phyloP scores from a whole-genome alignment of 2,329 filamentous ascomycete species.

The Colletotrichum orchidophilum region DNA sequence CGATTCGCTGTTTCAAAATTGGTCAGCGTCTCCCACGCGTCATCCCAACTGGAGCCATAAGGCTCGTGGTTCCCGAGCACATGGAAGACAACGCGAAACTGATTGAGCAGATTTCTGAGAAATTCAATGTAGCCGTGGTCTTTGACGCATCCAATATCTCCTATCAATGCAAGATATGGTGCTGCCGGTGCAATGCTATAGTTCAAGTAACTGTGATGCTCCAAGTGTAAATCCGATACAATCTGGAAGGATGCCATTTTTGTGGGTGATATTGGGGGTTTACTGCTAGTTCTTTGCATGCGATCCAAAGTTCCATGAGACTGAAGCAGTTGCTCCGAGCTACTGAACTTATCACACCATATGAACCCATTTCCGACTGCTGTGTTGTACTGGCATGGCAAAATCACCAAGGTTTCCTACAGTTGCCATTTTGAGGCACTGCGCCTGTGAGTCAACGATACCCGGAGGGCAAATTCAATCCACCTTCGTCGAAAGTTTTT shows the following conservation, averaged over 20 bases:
- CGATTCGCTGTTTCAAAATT: constrained; percentile 41
- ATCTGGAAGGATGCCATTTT: constrained; percentile 49
- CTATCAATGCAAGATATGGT: constrained; percentile 63
- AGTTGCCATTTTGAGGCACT: background rate
- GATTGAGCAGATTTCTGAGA: constrained; percentile 54
- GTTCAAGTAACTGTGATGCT: constrained; percentile 59
- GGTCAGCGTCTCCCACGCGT: constrained; percentile 40
- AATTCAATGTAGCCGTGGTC: constrained; percentile 56
- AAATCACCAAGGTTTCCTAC: background rate
- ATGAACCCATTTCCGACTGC: too few species aligned
- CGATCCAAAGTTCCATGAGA: too few species aligned
- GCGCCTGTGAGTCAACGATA: too few species aligned
- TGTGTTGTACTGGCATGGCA: too few species aligned
- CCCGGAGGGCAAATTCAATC: background rate
- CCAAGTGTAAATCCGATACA: constrained; percentile 66
- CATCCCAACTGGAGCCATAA: constrained; percentile 51
- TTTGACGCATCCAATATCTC: constrained; percentile 60
- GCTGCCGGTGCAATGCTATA: constrained; percentile 58
- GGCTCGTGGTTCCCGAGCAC: constrained; percentile 67
- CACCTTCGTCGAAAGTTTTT: too few species aligned
- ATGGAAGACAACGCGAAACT: constrained; percentile 60
- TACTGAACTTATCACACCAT: too few species aligned
- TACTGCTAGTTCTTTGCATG: too few species aligned
- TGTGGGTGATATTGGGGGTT: too few species aligned
- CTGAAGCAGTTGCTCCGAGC: too few species aligned